These are phyloP conservation scores for Citrus unshiu DNA, from an alignment of 345 rosid genomes.

Conservation along the genomic window DNA sequence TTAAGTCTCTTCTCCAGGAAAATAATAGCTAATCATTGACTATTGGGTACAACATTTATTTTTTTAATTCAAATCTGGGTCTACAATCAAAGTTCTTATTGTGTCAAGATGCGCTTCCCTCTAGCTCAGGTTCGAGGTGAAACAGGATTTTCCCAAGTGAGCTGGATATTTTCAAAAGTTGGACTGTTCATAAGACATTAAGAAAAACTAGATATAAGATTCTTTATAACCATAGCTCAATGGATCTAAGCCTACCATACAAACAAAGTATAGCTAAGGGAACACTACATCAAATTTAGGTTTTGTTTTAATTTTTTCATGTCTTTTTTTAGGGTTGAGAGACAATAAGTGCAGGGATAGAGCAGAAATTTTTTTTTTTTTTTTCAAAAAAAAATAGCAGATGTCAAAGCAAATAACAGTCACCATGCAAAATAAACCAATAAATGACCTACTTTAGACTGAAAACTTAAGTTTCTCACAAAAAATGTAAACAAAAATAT, in stretches of 20 bases:
- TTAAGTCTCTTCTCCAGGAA: neutral
- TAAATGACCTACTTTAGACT: neutral
- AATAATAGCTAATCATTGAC: neutral
- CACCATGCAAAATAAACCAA: neutral
- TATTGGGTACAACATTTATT: neutral
- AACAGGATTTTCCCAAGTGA: neutral
- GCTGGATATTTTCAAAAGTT: neutral
- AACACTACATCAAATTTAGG: neutral
- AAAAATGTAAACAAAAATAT: neutral
- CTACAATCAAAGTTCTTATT: neutral
- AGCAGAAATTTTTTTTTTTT: neutral
- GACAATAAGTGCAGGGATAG: neutral
- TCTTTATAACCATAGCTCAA: neutral
- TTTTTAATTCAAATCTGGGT: neutral
- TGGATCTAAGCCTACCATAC: neutral
- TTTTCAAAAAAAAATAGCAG: neutral
- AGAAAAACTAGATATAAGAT: neutral
- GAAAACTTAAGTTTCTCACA: neutral
- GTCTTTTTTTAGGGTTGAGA: neutral
- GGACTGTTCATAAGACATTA: neutral
- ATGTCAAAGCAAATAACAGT: neutral
- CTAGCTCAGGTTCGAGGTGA: neutral
- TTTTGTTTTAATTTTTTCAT: neutral
- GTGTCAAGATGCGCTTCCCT: neutral
- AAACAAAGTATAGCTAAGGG: neutral